Conservation (phyloP, 2,329 filamentous ascomycete genomes). For the Fonsecaea multimorphosa region DNA sequence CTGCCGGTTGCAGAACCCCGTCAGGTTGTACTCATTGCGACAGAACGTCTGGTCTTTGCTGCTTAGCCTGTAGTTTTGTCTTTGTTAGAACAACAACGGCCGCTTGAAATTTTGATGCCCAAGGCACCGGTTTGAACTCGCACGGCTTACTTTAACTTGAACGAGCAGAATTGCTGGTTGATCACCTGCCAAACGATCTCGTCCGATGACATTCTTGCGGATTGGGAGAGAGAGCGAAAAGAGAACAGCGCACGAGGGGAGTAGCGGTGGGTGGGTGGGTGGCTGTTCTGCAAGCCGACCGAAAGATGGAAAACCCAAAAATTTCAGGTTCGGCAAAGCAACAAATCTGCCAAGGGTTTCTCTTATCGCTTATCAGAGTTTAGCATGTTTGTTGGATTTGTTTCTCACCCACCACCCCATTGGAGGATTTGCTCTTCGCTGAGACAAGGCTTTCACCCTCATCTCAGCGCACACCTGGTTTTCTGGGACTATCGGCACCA, state of each 20-base stretch:
- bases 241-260: background rate
- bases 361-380: conserved; percentile 26
- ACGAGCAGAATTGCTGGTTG: conserved; percentile 92
- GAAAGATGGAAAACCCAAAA: conserved; percentile 17
- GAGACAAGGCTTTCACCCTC: background rate
- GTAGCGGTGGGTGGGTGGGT: background rate
- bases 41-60: conserved; percentile 92
- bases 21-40: conserved; percentile 90
- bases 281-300: background rate
- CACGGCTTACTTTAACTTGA: conserved; percentile 79
- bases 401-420: background rate
- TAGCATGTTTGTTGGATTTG: conserved; percentile 10
- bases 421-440: background rate
- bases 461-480: background rate
- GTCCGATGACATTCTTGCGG: conserved; percentile 75
- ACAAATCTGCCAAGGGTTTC: conserved; percentile 22
- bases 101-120: too few species aligned
- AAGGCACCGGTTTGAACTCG: background rate
- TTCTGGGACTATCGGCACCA: background rate
- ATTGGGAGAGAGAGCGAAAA: background rate
- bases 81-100: conserved; percentile 20
- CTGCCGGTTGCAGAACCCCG: conserved; percentile 81
- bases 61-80: conserved; percentile 59
- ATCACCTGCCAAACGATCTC: conserved; percentile 98
- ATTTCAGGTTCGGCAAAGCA: background rate